Conservation (phyloP, 345 rosid species). For the Kandelia obovata region DNA sequence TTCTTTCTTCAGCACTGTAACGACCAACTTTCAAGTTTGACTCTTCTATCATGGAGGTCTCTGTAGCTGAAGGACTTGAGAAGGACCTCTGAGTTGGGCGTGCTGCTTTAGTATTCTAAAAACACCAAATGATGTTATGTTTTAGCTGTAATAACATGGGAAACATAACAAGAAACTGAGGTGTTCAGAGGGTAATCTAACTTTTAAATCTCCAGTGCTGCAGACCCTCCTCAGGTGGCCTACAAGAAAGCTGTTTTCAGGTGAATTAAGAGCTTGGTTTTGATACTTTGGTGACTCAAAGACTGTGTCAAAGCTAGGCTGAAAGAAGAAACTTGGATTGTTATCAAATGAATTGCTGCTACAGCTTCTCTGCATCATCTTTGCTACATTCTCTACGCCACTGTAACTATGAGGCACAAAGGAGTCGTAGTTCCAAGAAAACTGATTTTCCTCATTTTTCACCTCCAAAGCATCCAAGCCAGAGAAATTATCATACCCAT, state of each 20-base stretch:
- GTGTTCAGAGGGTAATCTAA: slow-evolving; percentile 13
- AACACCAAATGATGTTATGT: neutral
- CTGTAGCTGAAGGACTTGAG: slow-evolving; percentile 41
- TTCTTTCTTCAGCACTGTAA: slow-evolving; percentile 79
- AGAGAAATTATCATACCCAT: slow-evolving; percentile 32
- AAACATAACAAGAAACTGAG: slow-evolving; percentile 11
- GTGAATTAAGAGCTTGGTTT: slow-evolving; percentile 41
- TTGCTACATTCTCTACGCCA: slow-evolving; percentile 47
- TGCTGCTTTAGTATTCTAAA: slow-evolving; percentile 29
- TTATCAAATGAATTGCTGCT: slow-evolving; percentile 61
- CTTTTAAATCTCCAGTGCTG: slow-evolving; percentile 83
- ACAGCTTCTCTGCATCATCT: slow-evolving; percentile 68
- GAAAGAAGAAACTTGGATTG: slow-evolving; percentile 38
- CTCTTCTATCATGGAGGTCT: slow-evolving; percentile 52
- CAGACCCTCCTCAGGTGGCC: slow-evolving; percentile 68
- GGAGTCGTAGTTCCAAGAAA: slow-evolving; percentile 15
- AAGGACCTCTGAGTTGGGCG: slow-evolving; percentile 34
- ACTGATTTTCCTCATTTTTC: slow-evolving; percentile 43
- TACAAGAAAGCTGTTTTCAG: slow-evolving; percentile 48
- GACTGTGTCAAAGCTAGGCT: slow-evolving; percentile 42
- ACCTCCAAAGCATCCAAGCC: slow-evolving; percentile 33
- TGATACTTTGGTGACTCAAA: slow-evolving; percentile 45
- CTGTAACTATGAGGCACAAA: slow-evolving; percentile 46
- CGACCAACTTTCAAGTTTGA: slow-evolving; percentile 64
- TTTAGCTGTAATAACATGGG: neutral